Percentiles rank a stretch among this genome's conserved stretches.
Conservation (phyloP, 164 flowering plant genomes). For the Umbellularia californica region DNA sequence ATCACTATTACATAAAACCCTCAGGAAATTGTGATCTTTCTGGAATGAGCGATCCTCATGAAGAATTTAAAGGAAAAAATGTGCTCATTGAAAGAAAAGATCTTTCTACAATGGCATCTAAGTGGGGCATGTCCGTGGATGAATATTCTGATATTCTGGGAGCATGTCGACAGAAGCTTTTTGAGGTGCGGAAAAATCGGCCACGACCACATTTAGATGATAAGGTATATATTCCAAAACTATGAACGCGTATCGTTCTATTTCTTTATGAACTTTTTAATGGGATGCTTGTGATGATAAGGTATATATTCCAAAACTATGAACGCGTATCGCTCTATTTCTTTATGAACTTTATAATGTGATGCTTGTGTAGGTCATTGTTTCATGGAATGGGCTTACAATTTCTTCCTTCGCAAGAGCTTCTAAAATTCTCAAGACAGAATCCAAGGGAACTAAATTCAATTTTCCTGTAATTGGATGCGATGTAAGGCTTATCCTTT, state of each 20-base stretch:
- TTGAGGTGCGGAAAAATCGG: constrained; percentile 54
- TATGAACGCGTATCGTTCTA: background rate
- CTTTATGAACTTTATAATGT: background rate
- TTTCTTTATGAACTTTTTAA: background rate
- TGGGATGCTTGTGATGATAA: constrained; percentile 51
- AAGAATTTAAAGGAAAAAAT: constrained; percentile 77
- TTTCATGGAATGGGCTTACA: constrained; percentile 93
- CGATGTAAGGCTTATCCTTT: constrained; percentile 40
- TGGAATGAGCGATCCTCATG: constrained; percentile 81
- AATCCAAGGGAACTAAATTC: constrained; percentile 45
- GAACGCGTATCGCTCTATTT: background rate
- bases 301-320: constrained; percentile 35
- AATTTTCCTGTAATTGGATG: constrained; percentile 69
- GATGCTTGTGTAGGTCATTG: constrained; percentile 65
- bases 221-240: constrained; percentile 49
- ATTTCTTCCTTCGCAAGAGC: constrained; percentile 92
- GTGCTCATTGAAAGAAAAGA: constrained; percentile 71
- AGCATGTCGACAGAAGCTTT: constrained; percentile 52
- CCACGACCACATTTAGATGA: constrained; percentile 94
- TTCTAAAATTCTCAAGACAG: constrained; percentile 67
- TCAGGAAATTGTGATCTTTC: constrained; percentile 93
- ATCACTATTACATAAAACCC: constrained; percentile 76
- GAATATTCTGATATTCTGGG: constrained; percentile 62
- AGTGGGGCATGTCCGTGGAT: constrained; percentile 46
- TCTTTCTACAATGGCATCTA: constrained; percentile 54